Conservation (phyloP, 2,329 filamentous ascomycete genomes). For the Fusarium subglutinans region DNA sequence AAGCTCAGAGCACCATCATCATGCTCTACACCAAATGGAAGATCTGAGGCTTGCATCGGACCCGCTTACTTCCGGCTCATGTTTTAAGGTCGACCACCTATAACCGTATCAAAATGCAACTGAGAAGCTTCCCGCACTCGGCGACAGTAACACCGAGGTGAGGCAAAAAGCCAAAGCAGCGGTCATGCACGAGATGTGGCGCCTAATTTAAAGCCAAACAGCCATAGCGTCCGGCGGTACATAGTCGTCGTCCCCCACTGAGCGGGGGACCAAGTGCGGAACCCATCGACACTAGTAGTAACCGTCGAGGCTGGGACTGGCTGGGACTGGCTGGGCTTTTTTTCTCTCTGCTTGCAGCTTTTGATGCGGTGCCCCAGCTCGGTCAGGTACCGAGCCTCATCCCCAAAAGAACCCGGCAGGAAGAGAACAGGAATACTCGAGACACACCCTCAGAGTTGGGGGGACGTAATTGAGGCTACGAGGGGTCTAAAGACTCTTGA, state of each 20-base stretch:
- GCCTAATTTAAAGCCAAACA: constrained; percentile 21
- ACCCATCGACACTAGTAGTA: constrained; percentile 33
- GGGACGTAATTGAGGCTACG: constrained; percentile 6
- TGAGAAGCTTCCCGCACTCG: constrained; percentile 11
- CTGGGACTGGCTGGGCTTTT: constrained; percentile 32
- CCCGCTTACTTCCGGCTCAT: background rate
- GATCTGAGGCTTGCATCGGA: background rate
- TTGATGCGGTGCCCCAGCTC: constrained; percentile 37
- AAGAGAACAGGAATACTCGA: constrained; percentile 26
- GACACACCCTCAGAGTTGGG: constrained; percentile 31
- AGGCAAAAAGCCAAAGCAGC: constrained; percentile 21
- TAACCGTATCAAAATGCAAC: background rate
- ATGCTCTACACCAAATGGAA: background rate
- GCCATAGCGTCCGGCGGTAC: constrained; percentile 3
- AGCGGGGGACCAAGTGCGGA: constrained; percentile 27
- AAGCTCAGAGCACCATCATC: background rate
- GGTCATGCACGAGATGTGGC: constrained; percentile 25
- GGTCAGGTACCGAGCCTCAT: constrained; percentile 41
- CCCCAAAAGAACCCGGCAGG: constrained; percentile 26
- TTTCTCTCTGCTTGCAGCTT: constrained; percentile 34
- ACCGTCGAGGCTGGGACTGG: constrained; percentile 35
- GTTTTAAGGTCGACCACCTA: background rate
- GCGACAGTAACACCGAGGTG: constrained; percentile 35
- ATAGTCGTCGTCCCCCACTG: constrained; percentile 19
- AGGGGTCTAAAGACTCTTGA: constrained; percentile 17